Conservation (phyloP, 2,329 filamentous ascomycete species). For the Fusarium beomiforme region DNA sequence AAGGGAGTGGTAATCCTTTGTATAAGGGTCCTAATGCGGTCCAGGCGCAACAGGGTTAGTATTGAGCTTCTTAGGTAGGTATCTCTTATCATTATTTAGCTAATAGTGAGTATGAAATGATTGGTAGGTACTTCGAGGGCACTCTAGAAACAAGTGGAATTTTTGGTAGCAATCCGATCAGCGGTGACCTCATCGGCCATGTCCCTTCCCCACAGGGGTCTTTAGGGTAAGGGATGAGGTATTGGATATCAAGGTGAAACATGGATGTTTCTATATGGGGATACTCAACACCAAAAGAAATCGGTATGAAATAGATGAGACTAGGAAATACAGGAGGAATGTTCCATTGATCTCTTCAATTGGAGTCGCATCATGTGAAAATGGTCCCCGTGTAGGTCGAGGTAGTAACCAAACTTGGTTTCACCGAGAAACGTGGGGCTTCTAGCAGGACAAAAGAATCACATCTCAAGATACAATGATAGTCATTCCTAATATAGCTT, state of each 20-base stretch:
- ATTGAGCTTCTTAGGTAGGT: constrained; percentile 21
- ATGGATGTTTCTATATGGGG: neutral
- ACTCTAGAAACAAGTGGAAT: constrained; percentile 33
- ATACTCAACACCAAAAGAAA: neutral
- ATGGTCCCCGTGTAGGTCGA: neutral
- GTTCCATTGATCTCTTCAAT: neutral
- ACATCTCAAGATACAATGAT: no score
- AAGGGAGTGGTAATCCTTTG: neutral
- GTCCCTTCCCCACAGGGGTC: neutral
- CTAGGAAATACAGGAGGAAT: neutral
- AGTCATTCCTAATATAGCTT: neutral
- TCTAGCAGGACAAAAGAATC: neutral
- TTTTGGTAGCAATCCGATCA: neutral
- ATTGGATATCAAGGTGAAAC: neutral
- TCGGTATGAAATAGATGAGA: neutral
- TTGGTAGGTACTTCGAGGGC: constrained; percentile 31
- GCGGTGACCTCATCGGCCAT: constrained; percentile 21
- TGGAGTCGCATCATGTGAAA: neutral
- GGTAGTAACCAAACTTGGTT: neutral
- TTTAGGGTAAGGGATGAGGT: constrained; percentile 23
- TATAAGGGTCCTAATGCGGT: neutral
- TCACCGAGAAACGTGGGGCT: constrained; percentile 16
- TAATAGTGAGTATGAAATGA: constrained; percentile 34
- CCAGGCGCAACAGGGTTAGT: neutral
- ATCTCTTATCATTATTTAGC: constrained; percentile 18